Evolutionary conservation across 2,329 filamentous ascomycete genomes (phyloP).

Genomic region (Setomelanomma holmii): DNA sequence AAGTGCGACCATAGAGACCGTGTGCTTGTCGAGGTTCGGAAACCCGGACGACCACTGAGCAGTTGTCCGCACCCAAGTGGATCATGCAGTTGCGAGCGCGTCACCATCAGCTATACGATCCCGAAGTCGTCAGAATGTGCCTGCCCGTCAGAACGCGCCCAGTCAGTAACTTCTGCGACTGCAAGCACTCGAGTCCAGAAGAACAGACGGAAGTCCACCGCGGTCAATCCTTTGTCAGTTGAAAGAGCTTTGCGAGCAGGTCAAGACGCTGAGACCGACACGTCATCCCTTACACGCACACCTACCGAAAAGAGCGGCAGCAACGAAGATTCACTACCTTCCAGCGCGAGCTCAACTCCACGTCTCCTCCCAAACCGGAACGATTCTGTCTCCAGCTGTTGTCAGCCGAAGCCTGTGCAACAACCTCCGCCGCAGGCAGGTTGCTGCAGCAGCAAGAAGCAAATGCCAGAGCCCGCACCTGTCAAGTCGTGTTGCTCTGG

Average conservation of each 20-base stretch:
- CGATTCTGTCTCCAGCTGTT: conserved; percentile 40
- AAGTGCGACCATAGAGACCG: conserved; percentile 76
- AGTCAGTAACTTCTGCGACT: conserved; percentile 27
- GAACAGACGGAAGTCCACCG: conserved; percentile 37
- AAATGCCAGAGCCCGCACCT: conserved; percentile 22
- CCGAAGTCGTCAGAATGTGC: conserved; percentile 51
- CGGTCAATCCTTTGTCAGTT: conserved; percentile 34
- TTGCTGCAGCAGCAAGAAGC: conserved; percentile 40
- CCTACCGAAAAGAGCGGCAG: conserved; percentile 44
- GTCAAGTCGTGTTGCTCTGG: conserved; percentile 44
- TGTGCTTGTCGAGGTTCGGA: conserved; percentile 73
- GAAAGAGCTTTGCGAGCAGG: conserved; percentile 46
- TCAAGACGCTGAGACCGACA: conserved; percentile 40
- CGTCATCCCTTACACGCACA: conserved; percentile 39
- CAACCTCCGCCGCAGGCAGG: conserved; percentile 24
- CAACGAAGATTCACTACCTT: conserved; percentile 41
- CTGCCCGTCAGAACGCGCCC: conserved; percentile 42
- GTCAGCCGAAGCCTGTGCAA: conserved; percentile 35
- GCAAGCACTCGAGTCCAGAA: conserved; percentile 44
- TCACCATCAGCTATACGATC: conserved; percentile 60
- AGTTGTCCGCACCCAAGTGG: conserved; percentile 71
- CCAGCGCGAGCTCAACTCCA: conserved; percentile 49
- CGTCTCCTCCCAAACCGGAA: conserved; percentile 37
- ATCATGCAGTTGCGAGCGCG: conserved; percentile 67
- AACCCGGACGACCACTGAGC: conserved; percentile 74